Evolutionary conservation across 2,329 filamentous ascomycete species (phyloP), one percentile per base, ranked within the genome.

Genomic region (Ophiosphaerella herpotricha): DNA sequence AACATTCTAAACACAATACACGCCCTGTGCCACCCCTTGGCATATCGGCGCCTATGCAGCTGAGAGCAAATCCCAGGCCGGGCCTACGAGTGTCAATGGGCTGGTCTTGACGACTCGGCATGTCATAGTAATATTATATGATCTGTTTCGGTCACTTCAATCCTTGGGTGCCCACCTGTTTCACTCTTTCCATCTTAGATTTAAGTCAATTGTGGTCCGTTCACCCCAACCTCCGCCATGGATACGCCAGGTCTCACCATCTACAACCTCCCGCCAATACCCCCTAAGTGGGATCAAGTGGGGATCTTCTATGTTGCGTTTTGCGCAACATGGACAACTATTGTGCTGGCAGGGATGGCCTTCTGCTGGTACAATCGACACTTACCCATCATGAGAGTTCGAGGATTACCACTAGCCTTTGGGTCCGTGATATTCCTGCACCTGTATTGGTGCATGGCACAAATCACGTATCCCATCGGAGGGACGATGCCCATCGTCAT

Each of bases 401-500:
- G 59, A 14, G 50, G 52, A 9, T 43, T 62, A 5, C 50, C 52
- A 5, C 32, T 60, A 14, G 46, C 55, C 0, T 58, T 62, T 33
- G 50, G 43, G 14, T 50, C 57, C 7, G 45, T 60, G 33, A 39
- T 49, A 5, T 45, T 58, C 9, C 53, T 62, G 5, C 59, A 62
- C 36, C 13, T 58, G 12, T 62, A 62, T 31, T 62, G 59, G 59
- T 48, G 45, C 38, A 48, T 59, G 47, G 52, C 50, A 11, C 52
- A 60, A 21, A 43, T 58, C 8, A 52, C 48, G 16, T 62, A 62
- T 36, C 49, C 52, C 1, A 36, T 60, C 3, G 57, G 52, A 2
- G 41, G 36, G 5, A 49, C 46, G 1, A 57, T 56, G 54, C 58
- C 57, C 1, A 42, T 54, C 2, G 46, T 58, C 29, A 50, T 52